Evolutionary conservation across 176 grass and related monocot genomes (phyloP), one percentile per base, ranked within the genome.

Genomic region (Aegilops umbellulata): DNA sequence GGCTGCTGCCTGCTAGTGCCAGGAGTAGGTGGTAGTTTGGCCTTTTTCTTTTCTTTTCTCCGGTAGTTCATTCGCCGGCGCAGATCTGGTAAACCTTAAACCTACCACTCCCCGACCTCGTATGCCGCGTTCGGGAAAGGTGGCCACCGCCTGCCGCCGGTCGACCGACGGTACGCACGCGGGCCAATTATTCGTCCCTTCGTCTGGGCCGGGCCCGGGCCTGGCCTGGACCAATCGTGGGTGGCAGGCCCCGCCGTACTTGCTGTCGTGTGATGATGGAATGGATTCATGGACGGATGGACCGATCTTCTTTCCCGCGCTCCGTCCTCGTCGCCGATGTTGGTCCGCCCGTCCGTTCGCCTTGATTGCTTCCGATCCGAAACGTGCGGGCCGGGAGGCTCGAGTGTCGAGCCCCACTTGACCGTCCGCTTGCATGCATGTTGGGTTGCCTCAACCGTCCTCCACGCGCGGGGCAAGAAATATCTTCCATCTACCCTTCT

Each of bases 21-120:
- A 8, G 6, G 17, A 20, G 19, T 10, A 36, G 16, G 31, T n/a
- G 68, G 14, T 9, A 4, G 41, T n/a, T n/a, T n/a, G n/a, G 17
- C 7, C 63, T 15, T 30, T 27, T 4, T 5, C 9, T 17, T 1
- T 17, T 69, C 47, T 20, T 20, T 20, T 36, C 26, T 12, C 24
- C 14, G 71, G 31, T 7, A 23, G 31, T 10, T 30, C 46, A 17
- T 53, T 79, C n/a, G 38, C 74, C 55, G 27, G 15, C 73, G 74
- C 55, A 22, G 15, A 80, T 73, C 41, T 61, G 57, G 57, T 80
- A 84, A 88, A 88, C 76, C 76, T 80, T 32, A 44, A 79, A 80
- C 25, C 17, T 11, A 16, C 65, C 25, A 16, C 82, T 49, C 4
- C 9, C 60, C 41, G 63, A 80, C 67, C 82, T 89, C 66, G 74